Base-by-base conservation (phyloP, 2,329 filamentous ascomycete species). In the Sporothrix mexicana region DNA sequence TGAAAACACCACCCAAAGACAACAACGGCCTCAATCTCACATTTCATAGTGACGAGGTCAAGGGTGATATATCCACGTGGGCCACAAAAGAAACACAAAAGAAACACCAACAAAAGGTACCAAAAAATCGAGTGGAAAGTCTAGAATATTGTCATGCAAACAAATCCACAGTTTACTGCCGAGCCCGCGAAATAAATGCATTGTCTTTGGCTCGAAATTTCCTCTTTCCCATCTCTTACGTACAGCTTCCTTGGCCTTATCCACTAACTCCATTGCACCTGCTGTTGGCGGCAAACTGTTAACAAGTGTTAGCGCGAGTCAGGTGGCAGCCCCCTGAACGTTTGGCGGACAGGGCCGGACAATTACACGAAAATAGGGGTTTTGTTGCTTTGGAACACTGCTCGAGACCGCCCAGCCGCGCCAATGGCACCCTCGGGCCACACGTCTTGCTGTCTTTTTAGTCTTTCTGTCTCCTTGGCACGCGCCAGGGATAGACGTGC, bases 401-500 rank as follows among this genome's bases (percentile, higher is more conserved):
- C 4, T 62, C 30, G 17, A 62, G 30, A 43, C 17, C 17, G 36
- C n/a, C 30, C 59, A 62, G 59, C 36, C 59, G 36, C 59, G 59
- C 59, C 59, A 23, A 23, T 62, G 59, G 17, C 57, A 61, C 30
- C 30, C 30, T 36, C 30, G 30, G 30, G 30, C 30, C 30, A 36
- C 30, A 36, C 30, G 30, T 36, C 30, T 36, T 36, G 30, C 30
- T 36, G 30, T 36, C 30, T 36, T 36, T 36, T 36, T 7, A 6
- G 51, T 20, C 15, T 20, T 45, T 12, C 36, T 62, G 17, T 30
- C 30, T n/a, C 57, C 57, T 62, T 62, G 57, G 57, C 45, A 64
- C 61, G 61, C 61, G 61, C 61, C 47, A 25, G 41, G 61, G 47
- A 51, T 51, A 47, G 20, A 64, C 61, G 59, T 45, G 59, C 59